Conservation (phyloP, 768 basidiomycete genomes). For the Cytidiella melzeri region DNA sequence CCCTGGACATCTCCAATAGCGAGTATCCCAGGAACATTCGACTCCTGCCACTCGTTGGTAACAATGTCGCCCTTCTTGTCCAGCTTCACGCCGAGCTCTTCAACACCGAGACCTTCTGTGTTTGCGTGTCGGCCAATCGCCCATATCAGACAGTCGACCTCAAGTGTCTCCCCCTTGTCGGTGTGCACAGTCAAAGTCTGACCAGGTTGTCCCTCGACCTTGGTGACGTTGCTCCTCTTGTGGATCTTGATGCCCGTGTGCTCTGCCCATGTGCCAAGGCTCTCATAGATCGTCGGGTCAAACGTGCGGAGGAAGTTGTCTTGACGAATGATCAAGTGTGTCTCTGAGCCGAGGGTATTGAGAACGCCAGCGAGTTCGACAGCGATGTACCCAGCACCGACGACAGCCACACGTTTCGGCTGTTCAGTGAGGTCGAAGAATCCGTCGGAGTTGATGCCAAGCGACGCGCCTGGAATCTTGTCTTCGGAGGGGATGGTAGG, state of each 20-base stretch:
- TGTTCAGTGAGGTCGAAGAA: slow-evolving; percentile 91
- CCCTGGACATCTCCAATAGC: slow-evolving; percentile 93
- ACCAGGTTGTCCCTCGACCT: slow-evolving; percentile 71
- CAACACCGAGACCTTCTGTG: slow-evolving; percentile 73
- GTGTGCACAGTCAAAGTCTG: slow-evolving; percentile 71
- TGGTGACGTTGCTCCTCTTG: slow-evolving; percentile 65
- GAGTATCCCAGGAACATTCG: slow-evolving; percentile 60
- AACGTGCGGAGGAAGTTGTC: slow-evolving; percentile 91
- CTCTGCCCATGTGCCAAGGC: slow-evolving; percentile 86
- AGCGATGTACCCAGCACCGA: slow-evolving; percentile 97
- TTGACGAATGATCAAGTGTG: slow-evolving; percentile 85
- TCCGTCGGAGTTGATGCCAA: slow-evolving; percentile 91
- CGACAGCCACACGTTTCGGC: slow-evolving; percentile 88
- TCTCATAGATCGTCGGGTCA: slow-evolving; percentile 81
- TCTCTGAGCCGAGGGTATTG: slow-evolving; percentile 85
- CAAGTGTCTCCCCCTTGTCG: slow-evolving; percentile 67
- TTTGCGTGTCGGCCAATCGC: slow-evolving; percentile 86
- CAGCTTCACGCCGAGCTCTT: slow-evolving; percentile 68
- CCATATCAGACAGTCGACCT: slow-evolving; percentile 88
- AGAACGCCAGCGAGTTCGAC: slow-evolving; percentile 95
- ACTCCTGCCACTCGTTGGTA: slow-evolving; percentile 90
- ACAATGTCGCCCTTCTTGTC: slow-evolving; percentile 78
- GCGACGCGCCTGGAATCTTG: slow-evolving; percentile 80
- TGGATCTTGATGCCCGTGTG: slow-evolving; percentile 90
- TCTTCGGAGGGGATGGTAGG: slow-evolving; percentile 77